Conservation (phyloP, 2,329 filamentous ascomycete species). For the Exophiala alcalophila region DNA sequence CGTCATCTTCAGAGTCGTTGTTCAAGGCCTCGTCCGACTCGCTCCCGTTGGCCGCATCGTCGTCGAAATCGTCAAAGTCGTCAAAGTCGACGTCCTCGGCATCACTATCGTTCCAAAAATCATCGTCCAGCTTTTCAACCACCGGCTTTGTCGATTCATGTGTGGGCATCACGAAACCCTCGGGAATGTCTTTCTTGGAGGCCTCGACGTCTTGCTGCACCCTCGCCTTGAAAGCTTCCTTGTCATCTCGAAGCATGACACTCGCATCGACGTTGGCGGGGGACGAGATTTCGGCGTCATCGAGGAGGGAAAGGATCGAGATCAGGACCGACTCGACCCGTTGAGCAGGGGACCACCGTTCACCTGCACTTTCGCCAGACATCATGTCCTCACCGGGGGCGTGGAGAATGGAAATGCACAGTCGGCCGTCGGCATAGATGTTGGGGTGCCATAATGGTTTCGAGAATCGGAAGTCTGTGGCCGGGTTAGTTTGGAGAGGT, state of each 20-base stretch:
- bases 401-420: conserved; percentile 97
- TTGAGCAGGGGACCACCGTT: conserved; percentile 92
- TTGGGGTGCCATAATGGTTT: conserved; percentile 86
- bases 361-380: conserved; percentile 83
- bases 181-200: conserved; percentile 76
- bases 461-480: conserved; percentile 75
- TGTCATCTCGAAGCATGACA: conserved; percentile 75
- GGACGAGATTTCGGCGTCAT: conserved; percentile 89
- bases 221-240: conserved; percentile 64
- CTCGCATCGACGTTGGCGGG: conserved; percentile 93
- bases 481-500: conserved; percentile 11
- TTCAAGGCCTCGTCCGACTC: conserved; percentile 44
- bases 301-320: conserved; percentile 84
- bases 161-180: conserved; percentile 78
- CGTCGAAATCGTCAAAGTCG: conserved; percentile 53
- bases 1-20: conserved; percentile 56
- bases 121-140: conserved; percentile 67
- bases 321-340: conserved; percentile 93
- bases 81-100: conserved; percentile 56
- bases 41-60: conserved; percentile 44
- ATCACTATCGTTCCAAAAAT: conserved; percentile 77
- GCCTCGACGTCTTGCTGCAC: conserved; percentile 68
- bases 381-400: conserved; percentile 86
- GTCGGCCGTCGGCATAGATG: conserved; percentile 81
- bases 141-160: conserved; percentile 55